Evolutionary conservation across 306 rosid genomes (phyloP).

Genomic region (Inga laurina): DNA sequence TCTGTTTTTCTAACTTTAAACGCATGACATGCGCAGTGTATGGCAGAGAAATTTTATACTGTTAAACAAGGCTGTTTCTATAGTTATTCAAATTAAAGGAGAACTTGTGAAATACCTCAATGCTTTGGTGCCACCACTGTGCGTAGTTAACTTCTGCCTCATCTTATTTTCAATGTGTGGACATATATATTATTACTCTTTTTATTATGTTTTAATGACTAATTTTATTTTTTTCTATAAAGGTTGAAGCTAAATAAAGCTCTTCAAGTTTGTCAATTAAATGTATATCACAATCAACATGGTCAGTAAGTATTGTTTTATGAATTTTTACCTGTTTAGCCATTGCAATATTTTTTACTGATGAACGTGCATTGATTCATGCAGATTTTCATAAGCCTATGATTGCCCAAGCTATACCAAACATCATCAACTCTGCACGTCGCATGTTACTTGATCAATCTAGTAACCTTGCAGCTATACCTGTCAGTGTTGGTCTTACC

Average conservation of each 20-base stretch:
- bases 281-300: slow-evolving; percentile 33
- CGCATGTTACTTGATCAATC: slow-evolving; percentile 76
- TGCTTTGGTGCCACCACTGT: slow-evolving; percentile 50
- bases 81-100: slow-evolving; percentile 40
- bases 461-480: slow-evolving; percentile 76
- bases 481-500: slow-evolving; percentile 41
- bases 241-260: slow-evolving; percentile 52
- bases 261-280: slow-evolving; percentile 32
- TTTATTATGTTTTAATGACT: slow-evolving; percentile 28
- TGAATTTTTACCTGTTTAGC: slow-evolving; percentile 28
- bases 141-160: slow-evolving; percentile 33
- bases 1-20: slow-evolving; percentile 26
- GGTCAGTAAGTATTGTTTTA: slow-evolving; percentile 54
- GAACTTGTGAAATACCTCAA: slow-evolving; percentile 45
- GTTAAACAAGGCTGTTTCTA: slow-evolving; percentile 35
- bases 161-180: slow-evolving; percentile 26
- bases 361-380: slow-evolving; percentile 34
- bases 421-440: slow-evolving; percentile 45
- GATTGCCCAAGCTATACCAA: slow-evolving; percentile 28
- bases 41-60: slow-evolving; percentile 47
- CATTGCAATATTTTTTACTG: slow-evolving; percentile 17
- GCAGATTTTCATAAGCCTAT: slow-evolving; percentile 49
- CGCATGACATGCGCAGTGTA: slow-evolving; percentile 46
- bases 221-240: slow-evolving; percentile 35
- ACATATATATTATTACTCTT: slow-evolving; percentile 10